Evolutionary conservation across 768 basidiomycete genomes (phyloP).

Genomic region (Lyophyllum shimeji): DNA sequence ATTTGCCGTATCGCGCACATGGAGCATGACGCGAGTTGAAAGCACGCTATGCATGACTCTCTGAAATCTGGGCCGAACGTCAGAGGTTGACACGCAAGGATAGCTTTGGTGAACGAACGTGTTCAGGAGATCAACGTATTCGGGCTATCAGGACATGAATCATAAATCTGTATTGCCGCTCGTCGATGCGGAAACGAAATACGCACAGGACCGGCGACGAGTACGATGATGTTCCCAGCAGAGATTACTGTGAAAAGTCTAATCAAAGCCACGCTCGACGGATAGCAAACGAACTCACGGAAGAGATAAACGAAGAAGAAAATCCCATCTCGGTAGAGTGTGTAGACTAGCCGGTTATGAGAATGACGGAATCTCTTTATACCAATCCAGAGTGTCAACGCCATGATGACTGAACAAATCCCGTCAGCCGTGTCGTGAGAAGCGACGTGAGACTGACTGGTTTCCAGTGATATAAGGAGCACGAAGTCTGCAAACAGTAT

Average conservation of each 20-base stretch:
- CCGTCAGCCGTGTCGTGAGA: neutral
- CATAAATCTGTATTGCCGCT: neutral
- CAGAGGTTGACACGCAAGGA: neutral
- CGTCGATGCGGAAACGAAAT: neutral
- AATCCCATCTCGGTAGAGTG: slow-evolving; percentile 24
- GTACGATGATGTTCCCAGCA: slow-evolving; percentile 14
- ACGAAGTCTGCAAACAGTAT: slow-evolving; percentile 8
- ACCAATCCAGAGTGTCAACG: slow-evolving; percentile 21
- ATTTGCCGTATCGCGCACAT: slow-evolving; percentile 13
- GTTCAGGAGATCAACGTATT: slow-evolving; percentile 20
- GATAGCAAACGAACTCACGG: slow-evolving; percentile 12
- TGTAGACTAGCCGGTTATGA: slow-evolving; percentile 17
- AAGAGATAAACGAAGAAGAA: slow-evolving; percentile 24
- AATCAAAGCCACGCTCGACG: neutral
- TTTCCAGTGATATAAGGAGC: slow-evolving; percentile 5
- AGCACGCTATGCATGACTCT: slow-evolving; percentile 24
- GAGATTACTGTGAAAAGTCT: slow-evolving; percentile 15
- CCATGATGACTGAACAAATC: slow-evolving; percentile 21
- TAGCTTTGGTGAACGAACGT: slow-evolving; percentile 4
- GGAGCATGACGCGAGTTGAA: slow-evolving; percentile 19
- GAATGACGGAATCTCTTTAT: slow-evolving; percentile 20
- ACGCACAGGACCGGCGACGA: slow-evolving; percentile 15
- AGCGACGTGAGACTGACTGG: neutral
- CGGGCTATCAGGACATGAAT: slow-evolving; percentile 3
- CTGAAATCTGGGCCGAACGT: slow-evolving; percentile 16